Conservation (phyloP, 148 eudicot species). For the Mesembryanthemum crystallinum region DNA sequence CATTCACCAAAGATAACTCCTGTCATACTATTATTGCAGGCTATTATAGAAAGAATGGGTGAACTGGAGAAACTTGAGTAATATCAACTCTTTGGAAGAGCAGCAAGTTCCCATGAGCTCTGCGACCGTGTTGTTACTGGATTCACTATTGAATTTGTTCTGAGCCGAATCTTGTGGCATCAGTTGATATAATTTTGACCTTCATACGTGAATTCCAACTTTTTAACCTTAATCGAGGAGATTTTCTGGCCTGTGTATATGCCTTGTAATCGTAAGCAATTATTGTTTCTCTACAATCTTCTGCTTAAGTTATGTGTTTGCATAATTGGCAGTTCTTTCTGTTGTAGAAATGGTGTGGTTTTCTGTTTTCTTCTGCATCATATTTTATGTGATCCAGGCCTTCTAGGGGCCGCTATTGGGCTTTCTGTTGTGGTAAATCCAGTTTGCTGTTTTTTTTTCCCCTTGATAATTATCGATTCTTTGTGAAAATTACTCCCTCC, state of each 20-base stretch:
- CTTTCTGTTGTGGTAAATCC: too few relatives aligned
- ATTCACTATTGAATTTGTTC: conserved; percentile 13
- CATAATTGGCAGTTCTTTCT: background rate
- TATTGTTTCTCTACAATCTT: conserved; percentile 3
- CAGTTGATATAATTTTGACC: conserved; percentile 4
- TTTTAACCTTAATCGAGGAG: conserved; percentile 2
- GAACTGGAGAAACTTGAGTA: conserved; percentile 80
- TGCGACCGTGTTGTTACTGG: background rate
- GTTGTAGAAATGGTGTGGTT: background rate
- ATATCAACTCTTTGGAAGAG: conserved; percentile 7
- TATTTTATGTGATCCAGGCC: too few relatives aligned
- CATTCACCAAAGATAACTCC: background rate
- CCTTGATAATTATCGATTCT: too few relatives aligned
- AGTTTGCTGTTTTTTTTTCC: too few relatives aligned
- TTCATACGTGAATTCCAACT: background rate
- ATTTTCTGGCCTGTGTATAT: conserved; percentile 5
- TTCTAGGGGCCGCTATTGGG: too few relatives aligned
- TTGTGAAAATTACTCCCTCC: too few relatives aligned
- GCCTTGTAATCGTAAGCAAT: conserved; percentile 7
- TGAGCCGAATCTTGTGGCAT: background rate
- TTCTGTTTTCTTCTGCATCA: too few relatives aligned
- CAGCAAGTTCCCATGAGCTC: background rate
- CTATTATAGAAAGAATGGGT: conserved; percentile 81
- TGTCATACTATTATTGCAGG: conserved; percentile 34
- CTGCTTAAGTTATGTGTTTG: background rate